phyloP scores from a whole-genome alignment of 225 moss, liverwort and hornwort genomes.

The Polytrichum formosum region DNA sequence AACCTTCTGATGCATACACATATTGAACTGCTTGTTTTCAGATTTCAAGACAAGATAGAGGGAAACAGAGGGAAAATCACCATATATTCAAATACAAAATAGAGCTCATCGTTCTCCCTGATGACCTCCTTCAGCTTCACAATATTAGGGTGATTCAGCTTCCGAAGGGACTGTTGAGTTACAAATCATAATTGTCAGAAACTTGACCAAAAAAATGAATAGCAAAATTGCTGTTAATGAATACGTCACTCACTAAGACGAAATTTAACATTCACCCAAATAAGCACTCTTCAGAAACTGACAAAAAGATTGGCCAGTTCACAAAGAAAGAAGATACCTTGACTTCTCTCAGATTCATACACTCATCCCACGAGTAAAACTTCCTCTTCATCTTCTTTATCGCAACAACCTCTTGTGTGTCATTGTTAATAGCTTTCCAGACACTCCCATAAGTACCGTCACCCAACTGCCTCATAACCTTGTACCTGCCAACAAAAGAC shows the following conservation, averaged over 20 bases:
- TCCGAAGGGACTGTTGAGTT: constrained; percentile 54
- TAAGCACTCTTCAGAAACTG: background rate
- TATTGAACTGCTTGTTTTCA: too few relatives aligned
- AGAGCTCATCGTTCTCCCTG: constrained; percentile 70
- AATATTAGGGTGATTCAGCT: constrained; percentile 76
- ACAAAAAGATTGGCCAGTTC: background rate
- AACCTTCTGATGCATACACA: too few relatives aligned
- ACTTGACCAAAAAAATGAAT: too few relatives aligned
- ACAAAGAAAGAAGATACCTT: constrained; percentile 36
- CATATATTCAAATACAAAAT: constrained; percentile 86
- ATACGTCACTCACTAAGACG: too few relatives aligned
- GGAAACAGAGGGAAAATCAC: constrained; percentile 17
- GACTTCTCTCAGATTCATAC: constrained; percentile 77
- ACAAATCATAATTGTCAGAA: too few relatives aligned
- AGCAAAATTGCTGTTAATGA: too few relatives aligned
- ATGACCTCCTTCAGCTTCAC: constrained; percentile 84
- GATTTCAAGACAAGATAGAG: too few relatives aligned
- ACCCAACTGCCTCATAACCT: constrained; percentile 72
- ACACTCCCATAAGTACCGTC: constrained; percentile 80
- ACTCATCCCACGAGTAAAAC: constrained; percentile 74
- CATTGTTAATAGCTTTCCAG: constrained; percentile 72
- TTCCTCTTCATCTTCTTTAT: constrained; percentile 83
- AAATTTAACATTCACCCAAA: too few relatives aligned
- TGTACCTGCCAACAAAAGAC: constrained; percentile 38
- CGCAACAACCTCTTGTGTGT: constrained; percentile 68